A percentile compares a stretch with the other conserved stretches of the same genome.
Evolutionary conservation across 768 basidiomycete genomes (phyloP).

Genomic region (Clitopilus hobsonii): DNA sequence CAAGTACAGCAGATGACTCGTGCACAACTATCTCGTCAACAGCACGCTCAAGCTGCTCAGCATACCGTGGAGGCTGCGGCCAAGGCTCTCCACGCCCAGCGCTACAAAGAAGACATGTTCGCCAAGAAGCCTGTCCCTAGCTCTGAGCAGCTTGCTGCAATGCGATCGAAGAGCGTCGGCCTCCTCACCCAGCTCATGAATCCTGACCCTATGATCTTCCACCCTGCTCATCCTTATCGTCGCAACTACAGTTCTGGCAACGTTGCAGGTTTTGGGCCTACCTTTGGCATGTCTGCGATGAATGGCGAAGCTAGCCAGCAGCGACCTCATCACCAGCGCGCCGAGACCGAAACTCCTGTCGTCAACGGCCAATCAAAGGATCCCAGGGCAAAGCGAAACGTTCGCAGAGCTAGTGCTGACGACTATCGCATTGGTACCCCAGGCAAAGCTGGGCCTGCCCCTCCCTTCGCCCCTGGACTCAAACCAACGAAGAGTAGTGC

Average conservation of each 20-base stretch:
- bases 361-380: not conserved
- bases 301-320: not conserved
- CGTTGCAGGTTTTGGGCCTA: slow-evolving; percentile 23
- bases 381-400: not conserved
- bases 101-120: slow-evolving; percentile 62
- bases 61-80: slow-evolving; percentile 43
- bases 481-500: slow-evolving; percentile 52
- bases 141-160: slow-evolving; percentile 39
- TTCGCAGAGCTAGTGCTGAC: not conserved
- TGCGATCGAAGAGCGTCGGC: slow-evolving; percentile 39
- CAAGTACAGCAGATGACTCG: slow-evolving; percentile 12
- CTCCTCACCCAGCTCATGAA: slow-evolving; percentile 67
- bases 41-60: slow-evolving; percentile 19
- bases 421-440: not conserved
- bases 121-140: slow-evolving; percentile 69
- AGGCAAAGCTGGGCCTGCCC: slow-evolving; percentile 5
- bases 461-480: slow-evolving; percentile 26
- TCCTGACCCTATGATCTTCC: slow-evolving; percentile 60
- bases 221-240: slow-evolving; percentile 55
- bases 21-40: slow-evolving; percentile 17
- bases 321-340: not conserved
- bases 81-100: slow-evolving; percentile 60
- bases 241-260: slow-evolving; percentile 44
- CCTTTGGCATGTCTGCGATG: slow-evolving; percentile 8
- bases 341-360: not conserved